Conservation (phyloP, 768 basidiomycete species). For the Mycena chlorophos region DNA sequence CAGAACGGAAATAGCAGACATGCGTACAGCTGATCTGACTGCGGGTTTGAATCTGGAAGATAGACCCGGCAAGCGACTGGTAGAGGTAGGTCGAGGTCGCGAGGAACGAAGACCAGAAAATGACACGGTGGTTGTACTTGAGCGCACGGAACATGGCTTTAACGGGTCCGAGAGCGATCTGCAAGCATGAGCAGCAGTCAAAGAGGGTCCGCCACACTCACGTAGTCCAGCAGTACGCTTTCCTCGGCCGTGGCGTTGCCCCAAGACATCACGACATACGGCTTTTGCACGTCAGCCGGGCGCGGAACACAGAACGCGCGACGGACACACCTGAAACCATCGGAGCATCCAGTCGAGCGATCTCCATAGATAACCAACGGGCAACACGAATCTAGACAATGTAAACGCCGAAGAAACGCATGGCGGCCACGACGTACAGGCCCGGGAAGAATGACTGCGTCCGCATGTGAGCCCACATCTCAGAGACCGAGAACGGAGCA, state of each 20-base stretch:
- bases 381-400: conserved; percentile 44
- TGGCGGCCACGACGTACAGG: conserved; percentile 30
- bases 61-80: conserved; percentile 56
- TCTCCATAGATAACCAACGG: conserved; percentile 50
- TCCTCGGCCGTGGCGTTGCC: conserved; percentile 56
- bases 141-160: conserved; percentile 45
- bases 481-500: neutral
- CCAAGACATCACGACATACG: conserved; percentile 57
- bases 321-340: conserved; percentile 51
- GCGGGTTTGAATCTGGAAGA: conserved; percentile 37
- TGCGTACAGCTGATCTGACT: conserved; percentile 19
- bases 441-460: conserved; percentile 61
- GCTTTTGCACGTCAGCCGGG: conserved; percentile 42
- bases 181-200: neutral
- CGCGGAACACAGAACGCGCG: neutral
- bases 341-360: conserved; percentile 55
- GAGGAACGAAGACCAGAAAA: conserved; percentile 53
- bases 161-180: conserved; percentile 48
- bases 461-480: conserved; percentile 1
- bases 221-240: conserved; percentile 68
- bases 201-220: conserved; percentile 35
- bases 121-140: conserved; percentile 53
- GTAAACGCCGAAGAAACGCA: neutral
- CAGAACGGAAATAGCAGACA: neutral
- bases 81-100: conserved; percentile 47